Conservation (phyloP, 1,284 basidiomycete species). For the Tremellales sp. region DNA sequence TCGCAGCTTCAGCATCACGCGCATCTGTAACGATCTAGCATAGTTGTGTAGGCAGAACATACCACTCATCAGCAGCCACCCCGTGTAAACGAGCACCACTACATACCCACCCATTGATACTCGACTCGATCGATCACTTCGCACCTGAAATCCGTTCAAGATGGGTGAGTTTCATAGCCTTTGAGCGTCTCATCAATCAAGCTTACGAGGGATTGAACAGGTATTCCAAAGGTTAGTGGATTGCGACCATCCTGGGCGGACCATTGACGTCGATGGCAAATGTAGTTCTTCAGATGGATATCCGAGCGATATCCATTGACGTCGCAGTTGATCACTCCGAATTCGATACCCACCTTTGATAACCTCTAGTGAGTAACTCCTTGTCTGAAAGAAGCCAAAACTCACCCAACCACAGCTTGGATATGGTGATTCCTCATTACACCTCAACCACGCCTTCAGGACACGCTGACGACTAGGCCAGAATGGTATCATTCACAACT, state of each 20-base stretch:
- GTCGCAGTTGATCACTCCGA: constrained; percentile 95
- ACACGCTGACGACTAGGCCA: constrained; percentile 65
- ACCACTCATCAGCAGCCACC: too few relatives aligned
- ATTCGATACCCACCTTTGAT: constrained; percentile 55
- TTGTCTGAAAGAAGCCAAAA: constrained; percentile 3
- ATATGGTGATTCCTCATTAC: constrained; percentile 26
- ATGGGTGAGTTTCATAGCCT: constrained; percentile 26
- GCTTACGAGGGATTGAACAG: too few relatives aligned
- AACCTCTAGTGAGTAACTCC: constrained; percentile 46
- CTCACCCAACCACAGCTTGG: constrained; percentile 24
- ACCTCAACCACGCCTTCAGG: constrained; percentile 2
- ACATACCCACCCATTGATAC: too few relatives aligned
- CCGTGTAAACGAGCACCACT: too few relatives aligned
- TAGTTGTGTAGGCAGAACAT: too few relatives aligned
- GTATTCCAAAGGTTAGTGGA: constrained; percentile 34
- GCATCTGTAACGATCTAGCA: too few relatives aligned
- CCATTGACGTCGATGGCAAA: constrained; percentile 2
- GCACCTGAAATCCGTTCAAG: constrained; percentile 16
- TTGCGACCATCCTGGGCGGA: background rate
- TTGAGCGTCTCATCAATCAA: too few relatives aligned
- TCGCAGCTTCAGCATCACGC: too few relatives aligned
- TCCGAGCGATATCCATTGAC: constrained; percentile 95
- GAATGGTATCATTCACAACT: constrained; percentile 99
- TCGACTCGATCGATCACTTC: too few relatives aligned
- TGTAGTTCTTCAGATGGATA: constrained; percentile 57